Percentiles rank a stretch among this genome's conserved stretches.
Conservation (phyloP, 805 yeast species). For the Saccharomyces kudriavzevii region DNA sequence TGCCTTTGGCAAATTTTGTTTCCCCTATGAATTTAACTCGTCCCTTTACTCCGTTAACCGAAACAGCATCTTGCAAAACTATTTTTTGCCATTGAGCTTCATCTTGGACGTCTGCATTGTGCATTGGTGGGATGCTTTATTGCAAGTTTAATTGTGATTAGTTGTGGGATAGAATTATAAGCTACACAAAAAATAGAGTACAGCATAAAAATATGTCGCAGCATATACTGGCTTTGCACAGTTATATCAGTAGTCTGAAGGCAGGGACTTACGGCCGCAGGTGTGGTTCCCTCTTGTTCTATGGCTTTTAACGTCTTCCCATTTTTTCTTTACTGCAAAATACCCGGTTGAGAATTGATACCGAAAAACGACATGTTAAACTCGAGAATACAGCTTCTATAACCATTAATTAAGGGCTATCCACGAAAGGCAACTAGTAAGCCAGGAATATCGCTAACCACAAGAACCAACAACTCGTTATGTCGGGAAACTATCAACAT, state of each 20-base stretch:
- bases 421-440: neutral
- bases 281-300: no score
- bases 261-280: no score
- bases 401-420: neutral
- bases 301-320: neutral
- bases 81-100: neutral
- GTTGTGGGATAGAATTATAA: neutral
- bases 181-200: neutral
- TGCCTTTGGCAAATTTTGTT: slow-evolving; percentile 52
- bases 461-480: neutral
- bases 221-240: neutral
- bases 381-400: neutral
- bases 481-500: slow-evolving; percentile 20
- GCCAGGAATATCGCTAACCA: neutral
- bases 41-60: slow-evolving; percentile 37
- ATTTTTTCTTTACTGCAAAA: neutral
- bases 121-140: neutral
- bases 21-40: slow-evolving; percentile 42
- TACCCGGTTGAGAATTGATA: neutral
- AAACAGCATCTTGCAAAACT: slow-evolving; percentile 27
- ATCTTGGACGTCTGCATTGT: neutral
- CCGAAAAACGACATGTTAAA: neutral
- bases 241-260: neutral
- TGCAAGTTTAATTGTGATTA: neutral
- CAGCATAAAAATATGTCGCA: neutral